Evolutionary conservation across 1,284 basidiomycete species (phyloP).

Genomic region (Microbotryum lychnidis-dioicae): DNA sequence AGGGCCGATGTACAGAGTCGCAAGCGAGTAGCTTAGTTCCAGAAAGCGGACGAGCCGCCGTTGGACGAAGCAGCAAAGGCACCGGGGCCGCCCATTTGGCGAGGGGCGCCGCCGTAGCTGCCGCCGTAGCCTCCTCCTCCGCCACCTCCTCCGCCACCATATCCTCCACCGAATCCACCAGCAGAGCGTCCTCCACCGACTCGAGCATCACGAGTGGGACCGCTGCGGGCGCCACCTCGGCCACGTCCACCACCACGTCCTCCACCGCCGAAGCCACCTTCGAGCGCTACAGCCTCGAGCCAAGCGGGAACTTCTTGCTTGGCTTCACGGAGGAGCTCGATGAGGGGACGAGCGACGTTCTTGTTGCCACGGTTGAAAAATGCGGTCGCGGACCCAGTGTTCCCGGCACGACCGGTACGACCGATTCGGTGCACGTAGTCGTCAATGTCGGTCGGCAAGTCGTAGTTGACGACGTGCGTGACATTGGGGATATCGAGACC

Average conservation of each 20-base stretch:
- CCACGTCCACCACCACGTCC: constrained; percentile 52
- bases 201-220: constrained; percentile 38
- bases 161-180: constrained; percentile 29
- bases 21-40: too few relatives aligned
- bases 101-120: too few relatives aligned
- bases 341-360: constrained; percentile 82
- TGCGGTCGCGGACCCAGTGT: constrained; percentile 78
- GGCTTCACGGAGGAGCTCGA: constrained; percentile 90
- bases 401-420: constrained; percentile 98
- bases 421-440: constrained; percentile 98
- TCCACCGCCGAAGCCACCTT: constrained; percentile 56
- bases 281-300: constrained; percentile 79
- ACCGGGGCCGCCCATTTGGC: too few relatives aligned
- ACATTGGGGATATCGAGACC: constrained; percentile 99
- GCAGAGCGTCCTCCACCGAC: constrained; percentile 30
- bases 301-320: constrained; percentile 93
- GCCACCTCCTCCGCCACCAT: constrained; percentile 32
- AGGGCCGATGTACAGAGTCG: too few relatives aligned
- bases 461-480: constrained; percentile 97
- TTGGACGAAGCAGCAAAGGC: too few relatives aligned
- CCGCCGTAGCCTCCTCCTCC: constrained; percentile 31
- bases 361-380: constrained; percentile 50
- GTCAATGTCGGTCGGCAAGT: constrained; percentile 96
- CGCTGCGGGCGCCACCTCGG: constrained; percentile 44
- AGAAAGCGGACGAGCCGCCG: too few relatives aligned